phyloP scores from a whole-genome alignment of 768 basidiomycete species.

The Fomitopsis pulvina region DNA sequence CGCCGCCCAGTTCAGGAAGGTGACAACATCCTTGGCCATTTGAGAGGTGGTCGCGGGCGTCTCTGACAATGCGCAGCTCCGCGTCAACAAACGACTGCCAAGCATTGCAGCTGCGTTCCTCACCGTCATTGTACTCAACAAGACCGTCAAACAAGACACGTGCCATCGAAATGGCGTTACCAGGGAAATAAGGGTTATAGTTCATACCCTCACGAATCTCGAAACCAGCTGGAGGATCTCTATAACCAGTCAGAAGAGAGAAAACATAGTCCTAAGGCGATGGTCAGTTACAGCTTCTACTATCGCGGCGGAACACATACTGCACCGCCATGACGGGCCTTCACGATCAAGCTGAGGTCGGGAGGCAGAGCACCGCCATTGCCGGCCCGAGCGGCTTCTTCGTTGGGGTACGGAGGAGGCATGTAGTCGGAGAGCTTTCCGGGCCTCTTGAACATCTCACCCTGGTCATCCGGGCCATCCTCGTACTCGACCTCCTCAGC shows the following conservation, averaged over 20 bases:
- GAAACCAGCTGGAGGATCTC: conserved; percentile 93
- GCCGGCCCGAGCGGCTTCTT: conserved; percentile 91
- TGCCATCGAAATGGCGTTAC: conserved; percentile 98
- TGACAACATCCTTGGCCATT: conserved; percentile 98
- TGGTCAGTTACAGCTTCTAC: too few species aligned
- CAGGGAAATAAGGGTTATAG: conserved; percentile 99
- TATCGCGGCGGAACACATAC: conserved; percentile 43
- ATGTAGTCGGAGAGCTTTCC: conserved; percentile 98
- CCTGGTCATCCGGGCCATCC: conserved; percentile 90
- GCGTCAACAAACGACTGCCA: not conserved
- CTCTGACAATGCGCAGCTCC: conserved; percentile 34
- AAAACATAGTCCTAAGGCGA: conserved; percentile 87
- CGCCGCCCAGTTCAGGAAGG: conserved; percentile 94
- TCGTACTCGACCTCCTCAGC: conserved; percentile 97
- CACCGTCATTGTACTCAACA: conserved; percentile 95
- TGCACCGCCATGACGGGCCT: conserved; percentile 94
- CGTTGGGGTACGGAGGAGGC: conserved; percentile 93
- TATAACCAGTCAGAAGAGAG: conserved; percentile 93
- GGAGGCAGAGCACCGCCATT: conserved; percentile 96
- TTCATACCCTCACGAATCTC: conserved; percentile 97
- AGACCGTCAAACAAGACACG: conserved; percentile 93
- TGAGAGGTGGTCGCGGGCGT: conserved; percentile 96
- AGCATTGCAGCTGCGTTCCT: conserved; percentile 15
- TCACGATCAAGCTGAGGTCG: conserved; percentile 94
- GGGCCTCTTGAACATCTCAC: conserved; percentile 98